Evolutionary conservation across 352 stramenopile genomes (phyloP).

Genomic region (Globisporangium takayamanum): DNA sequence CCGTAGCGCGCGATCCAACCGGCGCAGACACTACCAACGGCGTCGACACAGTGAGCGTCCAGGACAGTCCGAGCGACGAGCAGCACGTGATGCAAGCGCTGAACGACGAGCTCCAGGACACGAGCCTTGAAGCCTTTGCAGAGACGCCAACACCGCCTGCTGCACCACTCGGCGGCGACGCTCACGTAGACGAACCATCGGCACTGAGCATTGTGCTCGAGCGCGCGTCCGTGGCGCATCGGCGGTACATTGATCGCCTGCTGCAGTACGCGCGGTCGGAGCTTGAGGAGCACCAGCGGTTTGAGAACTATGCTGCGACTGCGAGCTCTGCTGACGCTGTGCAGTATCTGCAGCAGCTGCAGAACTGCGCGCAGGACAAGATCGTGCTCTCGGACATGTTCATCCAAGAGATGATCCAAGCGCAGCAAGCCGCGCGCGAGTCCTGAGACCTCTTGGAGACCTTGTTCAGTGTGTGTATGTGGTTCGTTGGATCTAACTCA

Average conservation of each 20-base stretch:
- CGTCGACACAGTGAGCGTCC: conserved; percentile 11
- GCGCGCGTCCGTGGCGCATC: conserved; percentile 55
- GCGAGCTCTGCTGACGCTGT: conserved; percentile 80
- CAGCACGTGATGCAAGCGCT: conserved; percentile 20
- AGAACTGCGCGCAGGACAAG: conserved; percentile 83
- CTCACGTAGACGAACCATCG: conserved; percentile 39
- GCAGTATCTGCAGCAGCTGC: conserved; percentile 80
- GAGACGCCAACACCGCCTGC: conserved; percentile 20
- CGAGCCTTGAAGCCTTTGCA: conserved; percentile 2
- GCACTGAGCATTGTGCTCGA: conserved; percentile 56
- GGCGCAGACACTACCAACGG: too few species aligned
- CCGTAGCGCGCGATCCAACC: not conserved
- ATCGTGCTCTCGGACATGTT: conserved; percentile 82
- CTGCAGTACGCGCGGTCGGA: conserved; percentile 61
- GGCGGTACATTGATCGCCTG: conserved; percentile 62
- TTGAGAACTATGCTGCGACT: conserved; percentile 65
- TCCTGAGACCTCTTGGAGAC: conserved; percentile 30
- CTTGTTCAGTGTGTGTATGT: not conserved
- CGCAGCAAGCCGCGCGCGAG: conserved; percentile 70
- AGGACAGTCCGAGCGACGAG: conserved; percentile 22
- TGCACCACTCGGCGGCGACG: conserved; percentile 13
- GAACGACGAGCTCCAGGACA: conserved; percentile 19
- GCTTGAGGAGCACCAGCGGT: conserved; percentile 70
- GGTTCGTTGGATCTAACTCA: not conserved
- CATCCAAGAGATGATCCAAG: conserved; percentile 81